Evolutionary conservation across 345 rosid species (phyloP), one percentile per base, ranked within the genome.

Genomic region (Kandelia obovata): DNA sequence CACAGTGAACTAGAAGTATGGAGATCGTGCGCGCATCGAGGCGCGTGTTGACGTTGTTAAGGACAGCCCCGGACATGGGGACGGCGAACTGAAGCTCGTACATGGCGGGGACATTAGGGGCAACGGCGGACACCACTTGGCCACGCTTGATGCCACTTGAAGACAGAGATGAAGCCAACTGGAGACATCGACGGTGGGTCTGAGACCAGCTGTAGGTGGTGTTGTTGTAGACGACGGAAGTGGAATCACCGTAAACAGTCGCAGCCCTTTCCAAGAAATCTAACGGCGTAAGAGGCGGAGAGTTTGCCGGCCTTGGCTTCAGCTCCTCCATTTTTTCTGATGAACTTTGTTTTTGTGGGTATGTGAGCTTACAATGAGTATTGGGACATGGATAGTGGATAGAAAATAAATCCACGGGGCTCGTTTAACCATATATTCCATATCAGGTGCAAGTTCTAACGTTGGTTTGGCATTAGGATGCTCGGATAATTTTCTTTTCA

Each of bases 71-170:
- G 47, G 88, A 9, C 89, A 90, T 83, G 47, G 96, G 96, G 7
- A 90, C 88, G 20, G 95, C 92, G 61, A 92, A 88, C 20, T 90
- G 98, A 56, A 88, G 91, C 92, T 92, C 98, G 73, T 92, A 88
- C 92, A 88, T 90, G 71, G 88, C 86, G 23, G 96, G 89, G 51
- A 79, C 73, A 58, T 86, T 92, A 53, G 87, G 91, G 64, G 92
- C 84, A 52, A 92, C 35, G 58, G 90, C 90, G 64, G 98, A 90
- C 37, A 88, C 86, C 27, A 88, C 91, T 32, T 90, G 75, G 19
- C 87, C 89, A 8, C 53, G 51, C 6, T 73, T 43, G 79, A 88
- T 78, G 4, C 95, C 89, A 23, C 1, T 0, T 28, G 90, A 81
- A 3, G 88, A 68, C 35, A 92, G 85, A 51, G 92, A 83, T 2